Conservation (phyloP, 2,329 filamentous ascomycete species). For the Stachybotrys elegans region DNA sequence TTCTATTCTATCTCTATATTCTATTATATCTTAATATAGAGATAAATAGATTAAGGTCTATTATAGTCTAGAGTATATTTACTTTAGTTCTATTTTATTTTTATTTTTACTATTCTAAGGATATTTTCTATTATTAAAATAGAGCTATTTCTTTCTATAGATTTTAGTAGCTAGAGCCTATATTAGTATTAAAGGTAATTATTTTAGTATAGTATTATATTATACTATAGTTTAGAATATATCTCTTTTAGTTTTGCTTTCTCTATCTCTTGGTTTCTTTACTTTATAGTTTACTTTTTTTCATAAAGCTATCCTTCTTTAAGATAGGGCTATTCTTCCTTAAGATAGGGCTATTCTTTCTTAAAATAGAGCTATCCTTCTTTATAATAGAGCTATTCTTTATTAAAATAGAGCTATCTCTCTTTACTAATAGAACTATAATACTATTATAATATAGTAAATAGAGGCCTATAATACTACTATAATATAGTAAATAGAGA, state of each 20-base stretch:
- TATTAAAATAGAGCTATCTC: neutral
- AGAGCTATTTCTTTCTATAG: neutral
- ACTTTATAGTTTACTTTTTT: neutral
- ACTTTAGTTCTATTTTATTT: no score
- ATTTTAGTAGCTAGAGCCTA: no score
- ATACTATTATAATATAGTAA: neutral
- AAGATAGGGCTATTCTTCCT: no score
- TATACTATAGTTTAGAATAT: neutral
- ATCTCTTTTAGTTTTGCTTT: no score
- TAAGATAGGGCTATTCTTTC: no score
- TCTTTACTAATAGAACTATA: neutral
- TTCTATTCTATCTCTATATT: no score
- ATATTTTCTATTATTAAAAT: neutral
- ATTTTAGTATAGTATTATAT: neutral
- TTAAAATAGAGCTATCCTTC: neutral
- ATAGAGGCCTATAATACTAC: neutral
- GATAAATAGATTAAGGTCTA: no score
- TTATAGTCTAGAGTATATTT: no score
- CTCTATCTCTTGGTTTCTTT: neutral
- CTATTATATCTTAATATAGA: no score
- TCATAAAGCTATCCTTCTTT: no score
- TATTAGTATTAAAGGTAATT: neutral
- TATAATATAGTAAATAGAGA: neutral
- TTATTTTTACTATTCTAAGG: no score
- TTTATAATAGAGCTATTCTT: neutral